Percentiles rank a stretch among this genome's conserved stretches.
phyloP scores from a whole-genome alignment of 2,329 filamentous ascomycete genomes.

The Diaporthe sp. region DNA sequence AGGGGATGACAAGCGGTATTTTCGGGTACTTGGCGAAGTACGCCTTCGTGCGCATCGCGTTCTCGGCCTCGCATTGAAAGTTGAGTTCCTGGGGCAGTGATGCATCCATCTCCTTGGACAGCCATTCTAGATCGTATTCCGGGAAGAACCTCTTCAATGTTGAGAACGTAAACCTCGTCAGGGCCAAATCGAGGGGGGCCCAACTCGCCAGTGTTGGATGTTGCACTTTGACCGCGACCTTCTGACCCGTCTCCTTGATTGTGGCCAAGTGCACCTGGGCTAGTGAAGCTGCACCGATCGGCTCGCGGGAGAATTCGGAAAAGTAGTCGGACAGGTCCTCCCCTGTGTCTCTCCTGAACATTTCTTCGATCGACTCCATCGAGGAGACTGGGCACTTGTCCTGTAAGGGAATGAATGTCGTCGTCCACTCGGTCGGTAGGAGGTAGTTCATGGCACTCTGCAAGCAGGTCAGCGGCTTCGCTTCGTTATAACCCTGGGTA shows the following conservation, averaged over 20 bases:
- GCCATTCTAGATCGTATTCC: slow-evolving; percentile 96
- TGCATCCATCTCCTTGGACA: slow-evolving; percentile 91
- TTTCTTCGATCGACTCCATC: slow-evolving; percentile 83
- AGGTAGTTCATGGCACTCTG: slow-evolving; percentile 95
- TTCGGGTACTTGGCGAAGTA: slow-evolving; percentile 82
- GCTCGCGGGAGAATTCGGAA: slow-evolving; percentile 80
- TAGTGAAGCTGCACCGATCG: slow-evolving; percentile 92
- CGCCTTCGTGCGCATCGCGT: slow-evolving; percentile 81
- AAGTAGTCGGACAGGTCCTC: slow-evolving; percentile 84
- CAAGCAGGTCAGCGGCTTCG: slow-evolving; percentile 37
- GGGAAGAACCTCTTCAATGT: slow-evolving; percentile 94
- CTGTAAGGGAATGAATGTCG: slow-evolving; percentile 94
- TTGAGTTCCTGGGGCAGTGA: slow-evolving; percentile 93
- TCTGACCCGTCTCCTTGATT: slow-evolving; percentile 82
- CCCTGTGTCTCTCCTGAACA: slow-evolving; percentile 89
- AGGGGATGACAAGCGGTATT: slow-evolving; percentile 87
- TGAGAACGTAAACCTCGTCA: slow-evolving; percentile 90
- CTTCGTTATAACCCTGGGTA: not conserved
- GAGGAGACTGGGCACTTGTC: slow-evolving; percentile 96
- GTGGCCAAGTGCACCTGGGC: slow-evolving; percentile 95
- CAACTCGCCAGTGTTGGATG: slow-evolving; percentile 91
- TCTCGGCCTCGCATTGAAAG: slow-evolving; percentile 85
- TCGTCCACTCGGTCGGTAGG: slow-evolving; percentile 90
- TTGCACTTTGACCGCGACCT: slow-evolving; percentile 96
- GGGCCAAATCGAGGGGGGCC: slow-evolving; percentile 85